A percentile compares a stretch with the other conserved stretches of the same genome.
phyloP scores from a whole-genome alignment of 2,329 filamentous ascomycete species.

The Fusarium coicis region DNA sequence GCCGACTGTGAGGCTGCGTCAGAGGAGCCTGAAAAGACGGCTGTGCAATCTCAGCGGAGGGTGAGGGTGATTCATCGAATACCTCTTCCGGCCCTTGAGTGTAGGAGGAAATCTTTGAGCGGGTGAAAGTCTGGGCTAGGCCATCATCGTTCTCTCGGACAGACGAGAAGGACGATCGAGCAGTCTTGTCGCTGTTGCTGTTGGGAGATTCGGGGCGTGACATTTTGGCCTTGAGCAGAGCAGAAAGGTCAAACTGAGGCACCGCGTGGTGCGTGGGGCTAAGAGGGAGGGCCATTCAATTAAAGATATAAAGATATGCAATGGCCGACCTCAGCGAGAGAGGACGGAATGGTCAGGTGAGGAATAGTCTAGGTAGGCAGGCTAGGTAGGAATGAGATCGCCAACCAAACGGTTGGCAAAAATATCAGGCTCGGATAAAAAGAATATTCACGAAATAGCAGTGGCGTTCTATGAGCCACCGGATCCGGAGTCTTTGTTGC shows the following conservation, averaged over 20 bases:
- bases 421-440: constrained; percentile 10
- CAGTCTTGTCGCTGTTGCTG: constrained; percentile 50
- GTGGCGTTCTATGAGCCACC: constrained; percentile 38
- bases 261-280: constrained; percentile 48
- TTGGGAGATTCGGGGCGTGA: constrained; percentile 51
- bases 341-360: constrained; percentile 14
- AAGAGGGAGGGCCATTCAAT: constrained; percentile 49
- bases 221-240: constrained; percentile 52
- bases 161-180: constrained; percentile 70
- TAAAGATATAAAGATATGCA: constrained; percentile 26
- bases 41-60: constrained; percentile 55
- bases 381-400: constrained; percentile 21
- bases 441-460: constrained; percentile 21
- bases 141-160: constrained; percentile 69
- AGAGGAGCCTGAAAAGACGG: constrained; percentile 62
- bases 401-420: constrained; percentile 40
- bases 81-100: constrained; percentile 60
- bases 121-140: constrained; percentile 71
- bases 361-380: background rate
- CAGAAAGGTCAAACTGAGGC: constrained; percentile 51
- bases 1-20: constrained; percentile 65
- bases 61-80: constrained; percentile 60
- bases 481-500: constrained; percentile 33
- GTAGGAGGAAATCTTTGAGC: constrained; percentile 71
- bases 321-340: constrained; percentile 33